A percentile compares a stretch with the other conserved stretches of the same genome.
These are phyloP conservation scores for Malus asiatica DNA, from an alignment of 306 rosid genomes.

Conservation along the genomic window DNA sequence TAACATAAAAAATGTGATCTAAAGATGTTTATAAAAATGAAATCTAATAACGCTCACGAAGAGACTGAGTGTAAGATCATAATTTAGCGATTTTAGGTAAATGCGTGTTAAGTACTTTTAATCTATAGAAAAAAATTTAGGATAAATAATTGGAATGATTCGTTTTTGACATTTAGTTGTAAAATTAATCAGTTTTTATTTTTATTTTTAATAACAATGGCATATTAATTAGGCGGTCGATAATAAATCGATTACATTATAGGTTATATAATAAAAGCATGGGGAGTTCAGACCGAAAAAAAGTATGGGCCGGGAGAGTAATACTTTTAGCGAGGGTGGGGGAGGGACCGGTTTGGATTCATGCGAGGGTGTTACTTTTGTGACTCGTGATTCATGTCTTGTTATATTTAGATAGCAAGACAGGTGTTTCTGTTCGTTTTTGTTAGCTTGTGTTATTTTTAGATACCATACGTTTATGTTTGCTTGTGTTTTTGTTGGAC, in stretches of 20 bases:
- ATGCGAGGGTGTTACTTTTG: background rate
- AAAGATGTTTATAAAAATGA: background rate
- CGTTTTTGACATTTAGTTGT: too few relatives aligned
- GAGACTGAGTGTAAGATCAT: background rate
- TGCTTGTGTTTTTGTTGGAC: background rate
- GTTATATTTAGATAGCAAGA: background rate
- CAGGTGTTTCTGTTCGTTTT: constrained; percentile 1
- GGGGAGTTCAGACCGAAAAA: background rate
- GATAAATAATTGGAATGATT: too few relatives aligned
- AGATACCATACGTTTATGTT: background rate
- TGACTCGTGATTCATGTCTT: constrained; percentile 6
- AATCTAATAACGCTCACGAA: background rate
- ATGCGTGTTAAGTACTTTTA: background rate
- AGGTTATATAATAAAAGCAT: background rate
- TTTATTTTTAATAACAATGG: too few relatives aligned
- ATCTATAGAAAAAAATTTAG: background rate
- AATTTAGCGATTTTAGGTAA: background rate
- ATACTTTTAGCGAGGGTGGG: background rate
- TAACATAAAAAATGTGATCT: background rate
- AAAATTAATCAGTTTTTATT: too few relatives aligned
- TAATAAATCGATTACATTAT: too few relatives aligned
- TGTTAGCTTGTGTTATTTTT: background rate
- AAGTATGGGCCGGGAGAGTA: too few relatives aligned
- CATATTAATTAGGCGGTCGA: too few relatives aligned
- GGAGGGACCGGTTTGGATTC: background rate